Conservation (phyloP, 495 filamentous ascomycete genomes). For the Massariosphaeria phaeospora region DNA sequence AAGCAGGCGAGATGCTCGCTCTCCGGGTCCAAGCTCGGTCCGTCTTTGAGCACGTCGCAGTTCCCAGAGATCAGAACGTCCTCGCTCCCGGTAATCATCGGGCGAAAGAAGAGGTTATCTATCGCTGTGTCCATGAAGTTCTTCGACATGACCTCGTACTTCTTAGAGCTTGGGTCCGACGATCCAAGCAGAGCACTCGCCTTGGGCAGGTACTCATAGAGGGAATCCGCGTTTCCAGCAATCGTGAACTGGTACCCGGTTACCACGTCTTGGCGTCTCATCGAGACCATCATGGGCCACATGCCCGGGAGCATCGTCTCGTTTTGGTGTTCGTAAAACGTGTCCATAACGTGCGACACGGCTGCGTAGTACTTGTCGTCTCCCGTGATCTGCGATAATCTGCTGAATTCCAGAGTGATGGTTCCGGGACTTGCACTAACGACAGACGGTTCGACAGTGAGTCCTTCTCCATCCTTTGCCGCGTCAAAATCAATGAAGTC, state of each 20-base stretch:
- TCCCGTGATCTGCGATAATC: constrained; percentile 38
- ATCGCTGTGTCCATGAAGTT: constrained; percentile 37
- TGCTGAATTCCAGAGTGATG: constrained; percentile 39
- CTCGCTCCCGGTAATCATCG: constrained; percentile 37
- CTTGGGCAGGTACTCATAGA: constrained; percentile 44
- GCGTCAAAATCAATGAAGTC: constrained; percentile 49
- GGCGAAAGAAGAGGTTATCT: constrained; percentile 38
- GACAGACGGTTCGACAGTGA: constrained; percentile 43
- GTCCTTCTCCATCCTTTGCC: constrained; percentile 37
- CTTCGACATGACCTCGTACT: constrained; percentile 33
- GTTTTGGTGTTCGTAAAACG: constrained; percentile 38
- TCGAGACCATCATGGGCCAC: constrained; percentile 40
- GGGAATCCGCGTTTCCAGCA: constrained; percentile 38
- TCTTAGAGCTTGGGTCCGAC: constrained; percentile 29
- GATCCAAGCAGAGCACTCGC: constrained; percentile 48
- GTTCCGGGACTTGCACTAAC: constrained; percentile 42
- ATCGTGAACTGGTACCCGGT: constrained; percentile 40
- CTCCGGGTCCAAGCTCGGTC: constrained; percentile 39
- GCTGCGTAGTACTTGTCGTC: constrained; percentile 41
- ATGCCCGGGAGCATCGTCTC: constrained; percentile 40
- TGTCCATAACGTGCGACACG: constrained; percentile 32
- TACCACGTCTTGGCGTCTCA: constrained; percentile 43
- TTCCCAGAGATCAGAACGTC: constrained; percentile 40
- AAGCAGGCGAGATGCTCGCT: constrained; percentile 60
- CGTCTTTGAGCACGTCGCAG: constrained; percentile 24